phyloP scores from a whole-genome alignment of 2,329 filamentous ascomycete species.

The Tolypocladium paradoxum region DNA sequence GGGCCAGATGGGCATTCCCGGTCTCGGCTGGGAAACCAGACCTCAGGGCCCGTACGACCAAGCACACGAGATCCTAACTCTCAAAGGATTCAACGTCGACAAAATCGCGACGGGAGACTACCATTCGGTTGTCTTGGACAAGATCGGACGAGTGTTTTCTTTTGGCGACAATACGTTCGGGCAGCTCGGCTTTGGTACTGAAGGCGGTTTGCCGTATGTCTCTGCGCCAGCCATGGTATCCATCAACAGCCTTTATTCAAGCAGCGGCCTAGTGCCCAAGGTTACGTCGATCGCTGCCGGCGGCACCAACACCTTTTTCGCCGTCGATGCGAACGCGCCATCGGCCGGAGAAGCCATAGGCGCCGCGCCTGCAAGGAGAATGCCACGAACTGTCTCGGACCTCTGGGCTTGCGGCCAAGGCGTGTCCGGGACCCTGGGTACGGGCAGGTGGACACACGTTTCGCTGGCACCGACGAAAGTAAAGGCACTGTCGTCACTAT shows the following conservation, averaged over 20 bases:
- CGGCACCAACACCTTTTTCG: slow-evolving; percentile 79
- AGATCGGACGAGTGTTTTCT: slow-evolving; percentile 65
- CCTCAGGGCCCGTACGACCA: slow-evolving; percentile 70
- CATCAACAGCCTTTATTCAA: slow-evolving; percentile 61
- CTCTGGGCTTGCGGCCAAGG: slow-evolving; percentile 83
- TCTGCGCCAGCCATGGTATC: slow-evolving; percentile 64
- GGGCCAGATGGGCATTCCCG: slow-evolving; percentile 81
- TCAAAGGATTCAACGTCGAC: slow-evolving; percentile 60
- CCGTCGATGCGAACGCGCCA: slow-evolving; percentile 61
- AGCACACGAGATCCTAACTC: slow-evolving; percentile 64
- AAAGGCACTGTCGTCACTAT: slow-evolving; percentile 70
- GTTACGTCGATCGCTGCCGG: slow-evolving; percentile 77
- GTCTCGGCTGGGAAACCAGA: slow-evolving; percentile 67
- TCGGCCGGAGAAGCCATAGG: slow-evolving; percentile 5
- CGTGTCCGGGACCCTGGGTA: slow-evolving; percentile 73
- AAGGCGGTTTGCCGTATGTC: slow-evolving; percentile 47
- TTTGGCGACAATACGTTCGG: slow-evolving; percentile 89
- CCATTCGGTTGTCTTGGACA: slow-evolving; percentile 72
- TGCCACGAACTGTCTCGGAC: slow-evolving; percentile 37
- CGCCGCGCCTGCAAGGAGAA: slow-evolving; percentile 19
- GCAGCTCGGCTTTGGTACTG: slow-evolving; percentile 77
- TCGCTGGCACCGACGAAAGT: slow-evolving; percentile 70
- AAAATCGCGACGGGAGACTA: slow-evolving; percentile 77
- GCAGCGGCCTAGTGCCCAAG: slow-evolving; percentile 48
- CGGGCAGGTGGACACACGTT: slow-evolving; percentile 80